phyloP scores from a whole-genome alignment of 192 early-diverging fungal species.

The Linnemannia elongata region DNA sequence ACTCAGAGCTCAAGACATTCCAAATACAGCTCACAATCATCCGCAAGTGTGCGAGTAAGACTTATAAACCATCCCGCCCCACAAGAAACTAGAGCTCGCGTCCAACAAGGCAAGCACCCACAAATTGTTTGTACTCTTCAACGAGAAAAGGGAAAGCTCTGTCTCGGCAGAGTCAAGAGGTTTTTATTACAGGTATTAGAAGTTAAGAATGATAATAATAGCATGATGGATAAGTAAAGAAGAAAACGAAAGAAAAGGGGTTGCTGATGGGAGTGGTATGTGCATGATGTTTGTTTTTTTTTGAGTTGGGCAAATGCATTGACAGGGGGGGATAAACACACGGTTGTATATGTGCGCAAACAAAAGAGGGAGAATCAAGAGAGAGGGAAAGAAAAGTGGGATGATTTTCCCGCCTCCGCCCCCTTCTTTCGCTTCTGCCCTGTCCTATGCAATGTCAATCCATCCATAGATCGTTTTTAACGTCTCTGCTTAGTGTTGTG shows the following conservation, averaged over 20 bases:
- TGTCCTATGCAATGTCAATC: not conserved
- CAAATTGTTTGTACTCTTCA: too few species aligned
- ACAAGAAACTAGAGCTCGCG: too few species aligned
- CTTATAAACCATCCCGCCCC: too few species aligned
- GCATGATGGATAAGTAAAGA: not conserved
- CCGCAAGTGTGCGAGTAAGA: too few species aligned
- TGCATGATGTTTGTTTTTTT: not conserved
- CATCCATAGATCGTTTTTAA: not conserved
- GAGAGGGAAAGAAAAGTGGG: not conserved
- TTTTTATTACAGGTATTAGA: not conserved
- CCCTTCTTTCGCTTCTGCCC: not conserved
- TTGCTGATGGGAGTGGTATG: not conserved
- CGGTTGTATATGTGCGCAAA: not conserved
- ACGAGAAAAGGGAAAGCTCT: not conserved
- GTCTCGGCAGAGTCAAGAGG: not conserved
- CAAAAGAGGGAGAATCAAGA: not conserved
- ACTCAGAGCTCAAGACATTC: too few species aligned
- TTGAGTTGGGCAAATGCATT: not conserved
- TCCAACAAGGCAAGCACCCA: too few species aligned
- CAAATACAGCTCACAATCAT: too few species aligned
- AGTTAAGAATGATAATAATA: not conserved
- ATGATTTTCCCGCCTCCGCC: not conserved
- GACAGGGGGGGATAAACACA: not conserved
- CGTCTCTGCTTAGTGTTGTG: slow-evolving; percentile 14
- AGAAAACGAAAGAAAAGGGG: not conserved